Evolutionary conservation across 257 asterid species (phyloP).

Genomic region (Schizonepeta tenuifolia): DNA sequence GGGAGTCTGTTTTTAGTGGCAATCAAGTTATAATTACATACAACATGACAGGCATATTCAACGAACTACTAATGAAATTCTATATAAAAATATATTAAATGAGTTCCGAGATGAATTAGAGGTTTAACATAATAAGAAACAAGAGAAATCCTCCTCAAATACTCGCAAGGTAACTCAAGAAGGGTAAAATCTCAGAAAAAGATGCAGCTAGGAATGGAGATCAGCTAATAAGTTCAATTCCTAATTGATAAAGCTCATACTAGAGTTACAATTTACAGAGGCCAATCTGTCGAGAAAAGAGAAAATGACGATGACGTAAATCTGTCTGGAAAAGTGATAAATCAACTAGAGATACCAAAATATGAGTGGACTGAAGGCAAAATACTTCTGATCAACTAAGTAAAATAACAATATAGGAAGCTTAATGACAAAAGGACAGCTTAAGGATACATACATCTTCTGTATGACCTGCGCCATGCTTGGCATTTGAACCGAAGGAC

Average conservation of each 20-base stretch:
- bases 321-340: conserved; percentile 5
- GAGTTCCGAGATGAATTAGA: conserved; percentile 1
- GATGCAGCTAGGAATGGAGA: neutral
- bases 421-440: conserved; percentile 24
- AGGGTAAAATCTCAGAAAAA: neutral
- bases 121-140: neutral
- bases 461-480: conserved; percentile 50
- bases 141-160: neutral
- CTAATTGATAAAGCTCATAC: conserved; percentile 22
- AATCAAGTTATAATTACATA: neutral
- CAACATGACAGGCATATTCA: neutral
- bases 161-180: neutral
- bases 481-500: conserved; percentile 52
- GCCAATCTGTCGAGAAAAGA: neutral
- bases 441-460: conserved; percentile 62
- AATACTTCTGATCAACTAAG: neutral
- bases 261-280: conserved; percentile 6
- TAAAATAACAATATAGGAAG: conserved; percentile 8
- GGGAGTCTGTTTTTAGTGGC: neutral
- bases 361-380: neutral
- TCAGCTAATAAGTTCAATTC: conserved; percentile 3
- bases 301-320: neutral
- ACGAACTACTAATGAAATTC: neutral
- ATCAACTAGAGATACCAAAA: conserved; percentile 3
- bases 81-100: neutral